A percentile compares a stretch with the other conserved stretches of the same genome.
Evolutionary conservation across 306 rosid species (phyloP).

Genomic region (Psophocarpus tetragonolobus): DNA sequence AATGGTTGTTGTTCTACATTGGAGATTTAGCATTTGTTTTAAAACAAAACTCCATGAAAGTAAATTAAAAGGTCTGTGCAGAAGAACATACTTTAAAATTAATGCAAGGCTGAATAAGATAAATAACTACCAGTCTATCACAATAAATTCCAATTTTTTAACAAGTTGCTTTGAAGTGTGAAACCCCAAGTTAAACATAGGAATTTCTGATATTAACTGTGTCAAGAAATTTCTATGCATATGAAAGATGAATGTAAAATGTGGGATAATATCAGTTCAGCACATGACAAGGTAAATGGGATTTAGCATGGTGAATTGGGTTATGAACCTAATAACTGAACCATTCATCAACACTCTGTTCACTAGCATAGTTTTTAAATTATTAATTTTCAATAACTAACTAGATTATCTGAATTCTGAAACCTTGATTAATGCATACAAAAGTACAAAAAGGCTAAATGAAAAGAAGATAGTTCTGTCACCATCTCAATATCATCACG

Average conservation of each 20-base stretch:
- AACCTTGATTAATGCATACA: neutral
- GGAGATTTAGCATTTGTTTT: neutral
- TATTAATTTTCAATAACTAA: neutral
- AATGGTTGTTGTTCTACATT: neutral
- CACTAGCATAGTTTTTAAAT: neutral
- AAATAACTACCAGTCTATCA: neutral
- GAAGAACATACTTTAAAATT: neutral
- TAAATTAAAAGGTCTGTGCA: neutral
- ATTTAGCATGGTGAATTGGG: neutral
- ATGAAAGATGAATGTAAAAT: neutral
- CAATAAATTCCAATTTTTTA: neutral
- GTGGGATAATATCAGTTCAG: neutral
- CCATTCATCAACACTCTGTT: neutral
- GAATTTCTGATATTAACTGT: neutral
- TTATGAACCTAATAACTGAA: neutral
- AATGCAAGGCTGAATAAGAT: neutral
- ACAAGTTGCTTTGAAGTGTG: neutral
- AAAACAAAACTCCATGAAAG: neutral
- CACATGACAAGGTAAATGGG: neutral
- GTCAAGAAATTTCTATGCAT: neutral
- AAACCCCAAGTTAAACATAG: neutral
- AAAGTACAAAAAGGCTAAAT: neutral
- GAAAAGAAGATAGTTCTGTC: slow-evolving; percentile 23
- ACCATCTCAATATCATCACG: slow-evolving; percentile 91
- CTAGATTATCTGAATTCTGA: neutral